These are phyloP conservation scores for Paradendryphiella salina DNA, from an alignment of 2,329 filamentous ascomycete genomes.

Conservation along the genomic window DNA sequence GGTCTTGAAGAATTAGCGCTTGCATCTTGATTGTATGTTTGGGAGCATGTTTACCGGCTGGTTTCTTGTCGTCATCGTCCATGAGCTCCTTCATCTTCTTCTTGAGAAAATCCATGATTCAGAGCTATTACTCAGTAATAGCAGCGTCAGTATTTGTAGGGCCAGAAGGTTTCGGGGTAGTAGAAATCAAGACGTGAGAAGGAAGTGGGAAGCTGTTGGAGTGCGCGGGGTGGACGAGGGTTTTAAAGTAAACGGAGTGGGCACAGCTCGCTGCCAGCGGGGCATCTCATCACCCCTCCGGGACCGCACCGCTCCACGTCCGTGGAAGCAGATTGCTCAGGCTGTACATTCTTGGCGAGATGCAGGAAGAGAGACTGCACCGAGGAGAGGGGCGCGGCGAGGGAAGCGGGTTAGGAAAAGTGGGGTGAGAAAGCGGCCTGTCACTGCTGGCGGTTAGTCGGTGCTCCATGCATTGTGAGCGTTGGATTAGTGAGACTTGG, in stretches of 20 bases:
- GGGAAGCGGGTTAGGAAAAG: constrained; percentile 28
- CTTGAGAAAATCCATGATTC: constrained; percentile 52
- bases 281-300: constrained; percentile 11
- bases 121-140: neutral
- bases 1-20: constrained; percentile 6
- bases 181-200: neutral
- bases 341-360: constrained; percentile 26
- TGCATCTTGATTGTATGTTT: neutral
- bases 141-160: neutral
- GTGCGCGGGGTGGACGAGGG: constrained; percentile 14
- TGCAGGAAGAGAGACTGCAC: constrained; percentile 17
- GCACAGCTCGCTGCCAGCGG: constrained; percentile 16
- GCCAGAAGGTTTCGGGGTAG: neutral
- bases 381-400: constrained; percentile 10
- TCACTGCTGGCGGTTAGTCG: constrained; percentile 30
- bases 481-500: constrained; percentile 31
- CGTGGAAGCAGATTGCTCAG: constrained; percentile 17
- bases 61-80: constrained; percentile 46
- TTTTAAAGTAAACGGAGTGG: constrained; percentile 28
- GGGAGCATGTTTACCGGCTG: constrained; percentile 22
- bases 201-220: constrained; percentile 8
- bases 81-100: constrained; percentile 53
- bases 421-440: constrained; percentile 26
- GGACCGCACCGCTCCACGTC: constrained; percentile 6
- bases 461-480: constrained; percentile 20